These are phyloP conservation scores for Eucalyptus regnans DNA, from an alignment of 345 rosid species.

Conservation along the genomic window DNA sequence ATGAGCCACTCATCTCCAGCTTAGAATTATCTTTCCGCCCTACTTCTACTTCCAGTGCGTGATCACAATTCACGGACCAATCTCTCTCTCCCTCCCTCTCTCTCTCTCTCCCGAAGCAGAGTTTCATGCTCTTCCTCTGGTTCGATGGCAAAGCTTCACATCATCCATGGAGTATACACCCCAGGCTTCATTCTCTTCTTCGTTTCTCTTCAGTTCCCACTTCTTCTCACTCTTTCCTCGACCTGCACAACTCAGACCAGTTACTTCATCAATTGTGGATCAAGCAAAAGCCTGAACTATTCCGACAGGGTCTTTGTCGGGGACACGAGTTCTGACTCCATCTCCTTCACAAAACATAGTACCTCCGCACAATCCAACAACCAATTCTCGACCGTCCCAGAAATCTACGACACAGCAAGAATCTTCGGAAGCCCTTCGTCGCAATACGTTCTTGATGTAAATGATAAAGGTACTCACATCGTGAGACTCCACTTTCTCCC, in stretches of 20 bases:
- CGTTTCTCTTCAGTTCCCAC: neutral
- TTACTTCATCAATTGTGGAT: conserved; percentile 21
- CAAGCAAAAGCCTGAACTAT: neutral
- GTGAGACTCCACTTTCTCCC: conserved; percentile 39
- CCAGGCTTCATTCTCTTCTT: neutral
- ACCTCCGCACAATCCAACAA: neutral
- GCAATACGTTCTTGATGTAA: conserved; percentile 11
- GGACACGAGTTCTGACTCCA: neutral
- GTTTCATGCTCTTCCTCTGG: neutral
- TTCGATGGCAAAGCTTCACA: neutral
- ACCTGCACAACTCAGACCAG: neutral
- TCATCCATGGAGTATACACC: neutral
- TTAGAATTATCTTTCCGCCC: neutral
- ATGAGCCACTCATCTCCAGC: neutral
- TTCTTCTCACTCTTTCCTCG: neutral
- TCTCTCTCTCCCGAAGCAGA: neutral
- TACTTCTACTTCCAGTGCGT: neutral
- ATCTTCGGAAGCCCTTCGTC: conserved; percentile 13
- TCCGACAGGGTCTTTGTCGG: neutral
- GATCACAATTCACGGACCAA: neutral
- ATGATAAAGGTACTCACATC: conserved; percentile 15
- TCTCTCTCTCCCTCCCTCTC: neutral
- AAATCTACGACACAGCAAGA: conserved; percentile 38
- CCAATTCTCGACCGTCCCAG: neutral
- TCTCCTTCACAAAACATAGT: neutral